Base-by-base conservation (phyloP, 495 filamentous ascomycete species). In the Neurospora sp. region DNA sequence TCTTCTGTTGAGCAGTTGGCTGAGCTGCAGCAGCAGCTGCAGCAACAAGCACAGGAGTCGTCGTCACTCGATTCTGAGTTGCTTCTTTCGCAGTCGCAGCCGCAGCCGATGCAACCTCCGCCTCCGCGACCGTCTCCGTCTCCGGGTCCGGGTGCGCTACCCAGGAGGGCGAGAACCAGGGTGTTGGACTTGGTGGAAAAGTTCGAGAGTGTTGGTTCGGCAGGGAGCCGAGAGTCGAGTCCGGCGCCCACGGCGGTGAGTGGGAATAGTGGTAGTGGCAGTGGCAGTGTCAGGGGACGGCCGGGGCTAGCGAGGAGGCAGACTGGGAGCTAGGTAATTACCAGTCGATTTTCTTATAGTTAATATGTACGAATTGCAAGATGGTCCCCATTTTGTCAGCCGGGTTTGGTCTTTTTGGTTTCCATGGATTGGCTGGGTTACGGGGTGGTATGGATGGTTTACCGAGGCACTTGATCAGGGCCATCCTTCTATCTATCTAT, bases 141-240 rank as follows among this genome's bases (percentile, higher is more conserved):
- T 31, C 54, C 54, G 1, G 54, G 54, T 31, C 54, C 54, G 15
- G 54, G 54, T 62, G 54, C 24, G 28, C 13, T 62, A 31, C 54
- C 54, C 28, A 62, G 13, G 4, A 62, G 83, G 73, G 78, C 82
- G 11, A 71, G 78, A 38, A 83, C 82, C 2, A 72, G 81, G 34
- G 84, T 86, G n/a, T 74, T 83, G n/a, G 81, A 81, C 38, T 84
- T 86, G 82, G 84, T 86, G 39, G 79, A 86, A 78, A 83, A 77
- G 70, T 76, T 86, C 45, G 84, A 86, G 54, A 62, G 28, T 62
- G 78, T 80, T 74, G 21, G 45, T 1, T 54, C 45, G 77, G 72
- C 69, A 72, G 78, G 62, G 82, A 85, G 82, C 39, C 80, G 81
- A 0, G 73, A 74, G 0, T 74, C 72, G 17, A 81, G 81, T 40